Conservation (phyloP, 805 yeast genomes). For the Yarrowia sp. region DNA sequence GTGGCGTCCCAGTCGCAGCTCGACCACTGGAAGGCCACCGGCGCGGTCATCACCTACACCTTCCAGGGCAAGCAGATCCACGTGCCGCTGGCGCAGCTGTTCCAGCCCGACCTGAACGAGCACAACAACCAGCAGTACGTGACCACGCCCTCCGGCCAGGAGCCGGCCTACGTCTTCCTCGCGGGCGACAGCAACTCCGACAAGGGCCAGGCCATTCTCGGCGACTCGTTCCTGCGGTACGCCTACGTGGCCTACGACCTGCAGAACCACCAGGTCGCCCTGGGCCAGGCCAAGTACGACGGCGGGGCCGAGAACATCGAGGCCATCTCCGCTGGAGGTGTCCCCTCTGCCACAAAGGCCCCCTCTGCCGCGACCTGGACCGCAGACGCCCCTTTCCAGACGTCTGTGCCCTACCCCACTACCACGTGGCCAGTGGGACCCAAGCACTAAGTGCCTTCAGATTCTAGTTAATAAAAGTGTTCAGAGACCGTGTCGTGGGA, state of each 20-base stretch:
- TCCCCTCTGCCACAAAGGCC: no score
- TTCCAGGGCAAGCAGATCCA: not conserved
- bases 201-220: conserved; percentile 34
- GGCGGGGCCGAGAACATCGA: no score
- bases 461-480: no score
- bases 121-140: conserved; percentile 28
- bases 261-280: conserved; percentile 50
- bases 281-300: conserved; percentile 41
- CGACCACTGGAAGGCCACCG: not conserved
- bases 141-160: not conserved
- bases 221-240: conserved; percentile 58
- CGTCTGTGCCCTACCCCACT: no score
- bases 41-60: not conserved
- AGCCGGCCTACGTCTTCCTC: not conserved
- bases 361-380: no score
- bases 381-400: no score
- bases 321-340: no score
- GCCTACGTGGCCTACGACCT: conserved; percentile 66
- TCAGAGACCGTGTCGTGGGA: no score
- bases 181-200: not conserved
- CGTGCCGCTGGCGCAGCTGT: not conserved
- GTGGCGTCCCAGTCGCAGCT: not conserved
- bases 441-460: no score
- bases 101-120: not conserved
- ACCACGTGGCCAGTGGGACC: no score